Base-by-base conservation (phyloP, 2,329 filamentous ascomycete species). In the Colletotrichum simmondsii region DNA sequence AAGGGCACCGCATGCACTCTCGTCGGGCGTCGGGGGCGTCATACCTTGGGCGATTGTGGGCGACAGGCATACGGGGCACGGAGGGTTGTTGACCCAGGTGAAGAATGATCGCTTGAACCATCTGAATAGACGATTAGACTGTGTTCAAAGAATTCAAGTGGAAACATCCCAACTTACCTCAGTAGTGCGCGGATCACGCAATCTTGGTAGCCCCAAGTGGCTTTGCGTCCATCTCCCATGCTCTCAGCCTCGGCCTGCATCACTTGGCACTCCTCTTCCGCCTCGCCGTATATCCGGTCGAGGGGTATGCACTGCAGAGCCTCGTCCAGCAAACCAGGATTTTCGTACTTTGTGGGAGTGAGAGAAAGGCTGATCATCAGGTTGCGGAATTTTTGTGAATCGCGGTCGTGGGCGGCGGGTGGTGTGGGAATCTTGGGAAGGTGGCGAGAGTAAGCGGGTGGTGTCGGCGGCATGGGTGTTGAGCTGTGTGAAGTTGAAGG, bases 51-150 rank as follows among this genome's bases (percentile, higher is more conserved):
- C 92, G 69, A 97, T 90, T 3, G 96, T 98, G 52, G 95, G 94
- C 62, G 93, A 94, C 76, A 92, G 87, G 83, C 97, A 99, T 68
- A 90, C 87, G 11, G 93, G 89, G 83, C 97, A 98, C 22, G 93
- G 89, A 0, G 97, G 97, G 83, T 98, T 98, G 85, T 98, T 97
- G 78, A 98, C 95, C 92, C 95, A 99, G 73, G 93, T 92, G 84
- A 98, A 98, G 85, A 98, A 98, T 8, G 93, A 93, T 75, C 93
- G 90, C 85, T 97, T 97, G 86, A 98, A 99, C 97, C 97, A 98
- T 83, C 94, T 95, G 24, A 64, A 24, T 64, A 22, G 56, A 28
- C 59, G 70, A 71, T 77, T 53, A 69, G 65, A 66, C 32, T 16
- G n/a, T 63, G 37, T 30, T 30, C 28, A 14, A 49, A 59, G 4